A percentile compares a stretch with the other conserved stretches of the same genome.
phyloP scores from a whole-genome alignment of 306 rosid genomes.

The Corylus avellana region DNA sequence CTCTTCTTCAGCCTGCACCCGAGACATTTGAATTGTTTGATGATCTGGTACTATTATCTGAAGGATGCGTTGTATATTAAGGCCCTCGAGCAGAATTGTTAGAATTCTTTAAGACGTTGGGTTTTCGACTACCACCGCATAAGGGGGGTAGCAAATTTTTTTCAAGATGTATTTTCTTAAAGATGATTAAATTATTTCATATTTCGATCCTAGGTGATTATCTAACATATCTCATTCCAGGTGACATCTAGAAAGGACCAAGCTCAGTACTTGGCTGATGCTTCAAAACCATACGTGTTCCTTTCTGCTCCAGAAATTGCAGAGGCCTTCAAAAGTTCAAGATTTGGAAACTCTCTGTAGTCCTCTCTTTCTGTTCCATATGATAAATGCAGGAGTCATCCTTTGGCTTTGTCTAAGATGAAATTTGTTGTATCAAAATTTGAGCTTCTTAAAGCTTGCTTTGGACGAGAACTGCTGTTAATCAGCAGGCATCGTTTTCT shows the following conservation, averaged over 20 bases:
- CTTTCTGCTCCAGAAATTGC: slow-evolving; percentile 68
- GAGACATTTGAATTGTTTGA: slow-evolving; percentile 89
- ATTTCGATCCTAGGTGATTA: background rate
- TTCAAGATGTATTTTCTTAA: slow-evolving; percentile 68
- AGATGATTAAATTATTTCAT: background rate
- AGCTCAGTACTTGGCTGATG: slow-evolving; percentile 86
- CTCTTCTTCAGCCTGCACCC: slow-evolving; percentile 96
- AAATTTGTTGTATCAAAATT: slow-evolving; percentile 56
- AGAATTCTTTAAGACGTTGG: slow-evolving; percentile 70
- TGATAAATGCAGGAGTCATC: slow-evolving; percentile 58
- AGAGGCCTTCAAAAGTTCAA: slow-evolving; percentile 61
- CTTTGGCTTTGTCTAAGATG: slow-evolving; percentile 60
- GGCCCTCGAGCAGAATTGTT: slow-evolving; percentile 76
- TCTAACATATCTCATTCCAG: slow-evolving; percentile 38
- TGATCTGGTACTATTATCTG: slow-evolving; percentile 73
- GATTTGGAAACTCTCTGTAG: slow-evolving; percentile 53
- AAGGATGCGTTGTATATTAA: slow-evolving; percentile 72
- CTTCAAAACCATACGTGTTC: slow-evolving; percentile 61
- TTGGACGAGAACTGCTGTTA: slow-evolving; percentile 61
- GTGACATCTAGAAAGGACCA: slow-evolving; percentile 88
- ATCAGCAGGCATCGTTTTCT: slow-evolving; percentile 74
- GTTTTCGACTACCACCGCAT: slow-evolving; percentile 72
- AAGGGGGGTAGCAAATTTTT: slow-evolving; percentile 91
- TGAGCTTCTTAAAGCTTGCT: slow-evolving; percentile 69
- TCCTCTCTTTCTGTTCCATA: slow-evolving; percentile 43